Base-by-base conservation (phyloP, 176 grass and related monocot genomes). In the Puya raimondii region DNA sequence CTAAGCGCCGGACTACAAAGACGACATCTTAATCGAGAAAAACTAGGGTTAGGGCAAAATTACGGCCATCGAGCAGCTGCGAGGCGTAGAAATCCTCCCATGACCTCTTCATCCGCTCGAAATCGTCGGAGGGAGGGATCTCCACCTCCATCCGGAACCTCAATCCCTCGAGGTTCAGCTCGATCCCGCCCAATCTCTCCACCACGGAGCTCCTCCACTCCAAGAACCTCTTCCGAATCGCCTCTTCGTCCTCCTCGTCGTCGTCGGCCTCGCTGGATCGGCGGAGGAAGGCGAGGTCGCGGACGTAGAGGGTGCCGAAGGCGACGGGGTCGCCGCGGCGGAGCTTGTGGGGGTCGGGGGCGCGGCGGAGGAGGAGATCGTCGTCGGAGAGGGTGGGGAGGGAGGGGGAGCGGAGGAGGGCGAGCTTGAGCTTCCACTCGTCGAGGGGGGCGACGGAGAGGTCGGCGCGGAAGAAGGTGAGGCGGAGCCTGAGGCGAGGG, bases 41-140 rank as follows among this genome's bases (percentile, higher is more conserved):
- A 70, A 68, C 20, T 26, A 81, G 63, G 7, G 73, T 14, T 20
- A 79, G 48, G 1, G 42, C 20, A 77, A 78, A 9, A 79, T 70
- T 91, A 89, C 92, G 87, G 50, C 18, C 78, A 79, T 72, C 83
- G 10, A 80, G 67, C 50, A 87, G 80, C 78, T 85, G 70, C 6
- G 84, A 87, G 21, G 93, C 67, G 77, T 97, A 97, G 76, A 81
- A 92, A 72, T 93, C 82, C 71, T 97, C 86, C 93, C 93, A 92
- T 13, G 89, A 92, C 48, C 88, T 92, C 80, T 84, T 90, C 81
- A 97, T 80, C 50, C 66, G 57, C 74, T 29, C 79, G 66, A 92
- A 92, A 75, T 97, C 82, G 2, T 97, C 86, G 0, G 77, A 80
- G 9, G 67, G 50, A 17, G 89, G 89, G 52, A 92, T 74, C 64